Conservation (phyloP, 2,329 filamentous ascomycete species). For the Cylindrodendrum hubeiense region DNA sequence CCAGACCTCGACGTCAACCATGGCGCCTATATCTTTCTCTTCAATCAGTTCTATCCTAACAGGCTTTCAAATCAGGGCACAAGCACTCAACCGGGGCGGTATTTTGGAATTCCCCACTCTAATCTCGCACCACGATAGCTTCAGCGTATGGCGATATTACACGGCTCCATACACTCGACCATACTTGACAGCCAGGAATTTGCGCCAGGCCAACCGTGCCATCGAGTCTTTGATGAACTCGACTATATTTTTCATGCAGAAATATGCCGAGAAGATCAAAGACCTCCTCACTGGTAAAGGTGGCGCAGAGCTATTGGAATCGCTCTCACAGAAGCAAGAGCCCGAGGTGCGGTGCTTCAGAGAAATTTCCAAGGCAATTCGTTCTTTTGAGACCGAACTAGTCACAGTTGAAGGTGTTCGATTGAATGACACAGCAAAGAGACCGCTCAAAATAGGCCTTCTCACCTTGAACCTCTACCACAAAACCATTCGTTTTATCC, state of each 20-base stretch:
- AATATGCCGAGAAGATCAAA: slow-evolving; percentile 3
- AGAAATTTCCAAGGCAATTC: slow-evolving; percentile 10
- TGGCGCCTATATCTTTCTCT: slow-evolving; percentile 1
- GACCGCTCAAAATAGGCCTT: too few relatives aligned
- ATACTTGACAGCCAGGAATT: background rate
- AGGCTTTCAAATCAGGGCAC: background rate
- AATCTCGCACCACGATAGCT: background rate
- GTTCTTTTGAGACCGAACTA: background rate
- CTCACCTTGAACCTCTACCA: slow-evolving; percentile 16
- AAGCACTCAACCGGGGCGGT: background rate
- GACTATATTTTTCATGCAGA: slow-evolving; percentile 18
- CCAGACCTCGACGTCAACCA: background rate
- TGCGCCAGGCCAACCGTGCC: background rate
- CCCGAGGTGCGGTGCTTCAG: slow-evolving; percentile 11
- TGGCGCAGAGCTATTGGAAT: background rate
- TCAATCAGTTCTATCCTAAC: slow-evolving; percentile 6
- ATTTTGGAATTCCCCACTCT: background rate
- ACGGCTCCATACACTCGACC: background rate
- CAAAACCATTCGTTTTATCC: slow-evolving; percentile 5
- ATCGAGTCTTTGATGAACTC: slow-evolving; percentile 2
- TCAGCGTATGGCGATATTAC: slow-evolving; percentile 21
- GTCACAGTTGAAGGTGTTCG: background rate
- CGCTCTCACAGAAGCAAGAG: background rate
- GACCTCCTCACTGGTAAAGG: slow-evolving; percentile 1
- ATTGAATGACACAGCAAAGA: too few relatives aligned